Conservation (phyloP, 495 filamentous ascomycete species). For the Sabuloglossum arenarium region DNA sequence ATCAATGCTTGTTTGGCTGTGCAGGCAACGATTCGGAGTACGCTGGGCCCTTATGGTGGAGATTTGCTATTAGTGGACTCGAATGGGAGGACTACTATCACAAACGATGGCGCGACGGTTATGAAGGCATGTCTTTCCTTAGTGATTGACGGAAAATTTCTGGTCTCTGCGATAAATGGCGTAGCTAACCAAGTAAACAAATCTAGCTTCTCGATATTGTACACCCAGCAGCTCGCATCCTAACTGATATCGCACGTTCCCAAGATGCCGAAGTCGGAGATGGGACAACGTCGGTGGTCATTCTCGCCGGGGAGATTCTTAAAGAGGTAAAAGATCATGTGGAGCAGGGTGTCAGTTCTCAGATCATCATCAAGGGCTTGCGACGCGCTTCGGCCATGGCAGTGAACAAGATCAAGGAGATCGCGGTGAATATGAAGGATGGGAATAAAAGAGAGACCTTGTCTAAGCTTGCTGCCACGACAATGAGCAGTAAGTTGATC, state of each 20-base stretch:
- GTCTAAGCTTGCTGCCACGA: constrained; percentile 75
- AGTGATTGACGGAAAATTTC: background rate
- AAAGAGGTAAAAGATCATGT: constrained; percentile 91
- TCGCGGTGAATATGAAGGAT: constrained; percentile 71
- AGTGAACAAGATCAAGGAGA: constrained; percentile 97
- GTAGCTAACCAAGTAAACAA: background rate
- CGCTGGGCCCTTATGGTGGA: constrained; percentile 91
- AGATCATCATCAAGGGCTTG: constrained; percentile 91
- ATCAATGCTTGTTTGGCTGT: constrained; percentile 98
- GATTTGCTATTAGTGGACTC: constrained; percentile 88
- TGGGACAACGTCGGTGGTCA: constrained; percentile 91
- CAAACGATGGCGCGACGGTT: constrained; percentile 95
- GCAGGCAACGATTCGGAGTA: constrained; percentile 84
- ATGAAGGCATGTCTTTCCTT: constrained; percentile 56
- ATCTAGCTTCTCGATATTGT: constrained; percentile 85
- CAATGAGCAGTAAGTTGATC: constrained; percentile 98
- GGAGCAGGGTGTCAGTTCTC: constrained; percentile 90
- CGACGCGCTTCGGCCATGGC: constrained; percentile 77
- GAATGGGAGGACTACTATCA: constrained; percentile 92
- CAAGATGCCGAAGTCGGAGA: constrained; percentile 99
- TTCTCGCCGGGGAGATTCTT: constrained; percentile 85
- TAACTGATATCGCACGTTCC: constrained; percentile 93
- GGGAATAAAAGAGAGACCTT: constrained; percentile 79
- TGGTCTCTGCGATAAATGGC: background rate
- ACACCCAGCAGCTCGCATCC: constrained; percentile 90